phyloP scores from a whole-genome alignment of 129 eudicot species.

The Oenanthe sinensis region DNA sequence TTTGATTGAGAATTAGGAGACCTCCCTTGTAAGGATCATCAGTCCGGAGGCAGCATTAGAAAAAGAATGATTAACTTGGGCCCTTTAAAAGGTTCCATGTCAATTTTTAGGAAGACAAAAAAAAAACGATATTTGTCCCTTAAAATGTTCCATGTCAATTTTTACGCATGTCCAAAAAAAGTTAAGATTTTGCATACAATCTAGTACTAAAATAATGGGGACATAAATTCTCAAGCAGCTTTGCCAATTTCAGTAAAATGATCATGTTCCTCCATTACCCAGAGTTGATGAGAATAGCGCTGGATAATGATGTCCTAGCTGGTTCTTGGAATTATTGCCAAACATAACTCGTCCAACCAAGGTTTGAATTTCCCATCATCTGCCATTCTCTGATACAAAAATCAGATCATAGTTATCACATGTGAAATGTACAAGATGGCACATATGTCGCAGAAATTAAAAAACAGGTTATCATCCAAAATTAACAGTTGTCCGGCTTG shows the following conservation, averaged over 20 bases:
- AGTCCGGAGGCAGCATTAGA: no score
- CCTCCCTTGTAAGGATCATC: no score
- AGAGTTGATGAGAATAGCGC: background rate
- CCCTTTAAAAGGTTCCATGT: no score
- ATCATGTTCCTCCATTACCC: background rate
- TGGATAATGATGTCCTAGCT: background rate
- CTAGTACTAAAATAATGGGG: background rate
- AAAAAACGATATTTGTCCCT: no score
- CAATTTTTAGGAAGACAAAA: no score
- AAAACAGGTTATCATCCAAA: background rate
- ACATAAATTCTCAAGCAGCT: background rate
- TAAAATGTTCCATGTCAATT: no score
- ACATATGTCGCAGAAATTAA: background rate
- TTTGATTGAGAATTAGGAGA: no score
- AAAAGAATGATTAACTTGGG: no score
- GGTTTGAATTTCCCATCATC: conserved; percentile 7
- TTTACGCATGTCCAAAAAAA: no score
- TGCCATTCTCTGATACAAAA: conserved; percentile 1
- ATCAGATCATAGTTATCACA: background rate
- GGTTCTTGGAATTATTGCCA: background rate
- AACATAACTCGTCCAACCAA: conserved; percentile 2
- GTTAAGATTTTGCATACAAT: background rate
- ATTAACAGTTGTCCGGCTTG: background rate
- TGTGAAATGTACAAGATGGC: background rate
- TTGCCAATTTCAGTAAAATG: background rate